Evolutionary conservation across 176 grass and related monocot genomes (phyloP), one percentile per base, ranked within the genome.

Genomic region (Phoenix dactylifera): DNA sequence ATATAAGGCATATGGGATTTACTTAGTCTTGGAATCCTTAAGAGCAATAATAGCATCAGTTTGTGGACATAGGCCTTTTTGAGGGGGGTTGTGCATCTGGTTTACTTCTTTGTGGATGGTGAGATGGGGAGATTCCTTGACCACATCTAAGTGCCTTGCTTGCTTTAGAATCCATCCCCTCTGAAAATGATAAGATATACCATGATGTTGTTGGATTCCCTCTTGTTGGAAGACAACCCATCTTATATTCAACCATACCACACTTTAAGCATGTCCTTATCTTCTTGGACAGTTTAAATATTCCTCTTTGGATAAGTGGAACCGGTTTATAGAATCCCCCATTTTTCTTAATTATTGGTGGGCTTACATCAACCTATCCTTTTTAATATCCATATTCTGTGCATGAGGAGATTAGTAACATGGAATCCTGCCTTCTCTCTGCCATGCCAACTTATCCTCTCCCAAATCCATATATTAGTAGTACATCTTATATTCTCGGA

Each of bases 61-160:
- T 75, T 75, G 70, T 63, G 62, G 70, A 0, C 51, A 53, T 54
- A 32, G 57, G 61, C 55, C 76, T 55, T 69, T 49, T 32, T 30
- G 28, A 30, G 28, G 28, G 28, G 51, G 18, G 26, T 10, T 58
- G 14, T 39, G 57, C 28, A 30, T 30, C 28, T 30, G 28, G 28
- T 50, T 16, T 80, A 10, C 68, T 63, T 60, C 62, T 63, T 69
- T 68, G 9, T 51, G 17, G 67, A 57, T 68, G 78, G 48, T 9
- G 24, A 50, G 53, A 76, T 59, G 56, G 9, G 39, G 60, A 58
- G 74, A 82, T 74, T 78, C 78, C 70, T 51, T 62, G 55, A 50
- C 22, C 66, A 61, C 68, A 51, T 85, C 69, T 73, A 69, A 76
- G 77, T 69, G 82, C 68, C 62, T 85, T 76, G 22, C 69, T 62